These are phyloP conservation scores for Urostyla sp. DNA, from an alignment of 73 alveolate genomes.

Conservation along the genomic window DNA sequence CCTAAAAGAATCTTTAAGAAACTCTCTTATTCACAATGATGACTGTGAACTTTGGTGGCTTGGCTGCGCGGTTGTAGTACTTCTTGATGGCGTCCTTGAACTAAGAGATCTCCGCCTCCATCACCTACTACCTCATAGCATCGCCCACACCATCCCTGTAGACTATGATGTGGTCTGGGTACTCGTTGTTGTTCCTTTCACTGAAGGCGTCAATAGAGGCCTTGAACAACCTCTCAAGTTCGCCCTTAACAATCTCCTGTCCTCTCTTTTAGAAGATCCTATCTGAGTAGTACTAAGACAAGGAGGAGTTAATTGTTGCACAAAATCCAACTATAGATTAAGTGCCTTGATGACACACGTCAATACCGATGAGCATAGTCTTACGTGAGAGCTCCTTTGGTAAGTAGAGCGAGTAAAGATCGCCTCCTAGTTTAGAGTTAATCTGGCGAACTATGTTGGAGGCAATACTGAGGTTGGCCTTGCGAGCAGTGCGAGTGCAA, in stretches of 20 bases:
- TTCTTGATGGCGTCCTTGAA: conserved; percentile 50
- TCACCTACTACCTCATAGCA: conserved; percentile 64
- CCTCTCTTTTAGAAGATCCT: conserved; percentile 46
- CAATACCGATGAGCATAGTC: conserved; percentile 75
- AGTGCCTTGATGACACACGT: conserved; percentile 65
- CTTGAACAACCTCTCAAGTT: conserved; percentile 39
- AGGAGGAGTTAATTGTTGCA: conserved; percentile 65
- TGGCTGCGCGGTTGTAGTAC: conserved; percentile 10
- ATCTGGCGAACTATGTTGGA: conserved; percentile 37
- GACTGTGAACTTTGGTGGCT: conserved; percentile 74
- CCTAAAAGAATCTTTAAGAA: conserved; percentile 83
- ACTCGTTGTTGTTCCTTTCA: conserved; percentile 58
- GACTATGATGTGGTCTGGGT: conserved; percentile 75
- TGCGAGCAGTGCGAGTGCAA: conserved; percentile 1
- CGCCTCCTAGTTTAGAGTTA: conserved; percentile 54
- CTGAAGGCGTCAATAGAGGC: conserved; percentile 41
- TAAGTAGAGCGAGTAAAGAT: conserved; percentile 23
- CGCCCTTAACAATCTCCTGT: conserved; percentile 50
- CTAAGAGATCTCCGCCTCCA: conserved; percentile 74
- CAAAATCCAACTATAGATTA: conserved; percentile 69
- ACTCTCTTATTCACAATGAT: conserved; percentile 88
- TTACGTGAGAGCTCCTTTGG: conserved; percentile 28
- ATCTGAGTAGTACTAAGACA: conserved; percentile 65
- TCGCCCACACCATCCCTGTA: conserved; percentile 90
- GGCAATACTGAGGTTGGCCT: conserved; percentile 36